Base-by-base conservation (phyloP, 2,329 filamentous ascomycete species). In the Penicillium sp. region DNA sequence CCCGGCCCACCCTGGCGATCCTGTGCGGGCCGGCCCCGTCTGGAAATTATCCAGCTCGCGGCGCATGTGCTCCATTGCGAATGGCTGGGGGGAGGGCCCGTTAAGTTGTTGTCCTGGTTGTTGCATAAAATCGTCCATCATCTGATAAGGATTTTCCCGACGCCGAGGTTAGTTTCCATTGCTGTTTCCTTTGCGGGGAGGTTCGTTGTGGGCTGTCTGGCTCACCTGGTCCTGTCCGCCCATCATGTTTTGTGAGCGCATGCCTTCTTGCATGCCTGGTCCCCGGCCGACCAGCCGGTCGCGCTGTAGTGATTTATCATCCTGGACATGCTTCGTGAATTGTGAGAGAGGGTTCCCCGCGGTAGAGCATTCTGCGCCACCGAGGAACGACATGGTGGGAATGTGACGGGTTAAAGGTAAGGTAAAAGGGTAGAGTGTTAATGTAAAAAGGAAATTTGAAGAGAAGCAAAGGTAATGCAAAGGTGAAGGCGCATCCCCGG, bases 241-340 rank as follows among this genome's bases (percentile, higher is more conserved):
- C 68, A 85, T 86, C 72, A 86, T 85, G 57, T 83, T 83, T 66
- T 84, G 83, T 73, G 85, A 93, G 63, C 91, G 85, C 81, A 96
- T 93, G 68, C 89, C 86, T 72, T 90, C 89, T 69, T 90, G 83
- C 69, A 89, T 80, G 8, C 84, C 87, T 43, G 90, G 88, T 0
- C 86, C 87, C 64, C 88, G 82, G 61, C 90, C 91, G 59, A 90
- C 87, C 61, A 97, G 82, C 59, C 94, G 86, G 76, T 99, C 94
- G 70, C 93, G 85, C 78, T 97, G 94, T 57, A 97, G 81, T 57
- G 90, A 94, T 78, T 93, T 96, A 80, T 99, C 94, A 83, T 96
- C 91, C 73, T 96, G 90, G 57, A 94, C 91, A 77, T 97, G 93
- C 78, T 99, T 99, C 64, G 93, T 91, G 76, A 99, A 96, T 81